Conservation (phyloP, 163 green algal species). For the Volvox carteri region DNA sequence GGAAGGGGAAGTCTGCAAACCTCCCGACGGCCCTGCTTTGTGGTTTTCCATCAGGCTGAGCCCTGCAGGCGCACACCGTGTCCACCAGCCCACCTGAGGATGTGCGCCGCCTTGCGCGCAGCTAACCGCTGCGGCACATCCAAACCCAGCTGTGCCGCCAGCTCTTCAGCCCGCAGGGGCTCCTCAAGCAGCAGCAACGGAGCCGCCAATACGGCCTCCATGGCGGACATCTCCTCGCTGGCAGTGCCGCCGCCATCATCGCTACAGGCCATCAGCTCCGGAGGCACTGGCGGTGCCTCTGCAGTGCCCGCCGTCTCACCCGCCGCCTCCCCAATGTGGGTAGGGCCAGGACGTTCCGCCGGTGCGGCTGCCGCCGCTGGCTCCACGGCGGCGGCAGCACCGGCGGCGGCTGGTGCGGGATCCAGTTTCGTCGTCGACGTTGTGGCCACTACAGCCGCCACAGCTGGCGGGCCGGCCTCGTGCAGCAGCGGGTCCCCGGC, state of each 20-base stretch:
- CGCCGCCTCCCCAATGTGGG: neutral
- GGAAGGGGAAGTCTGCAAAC: too few relatives aligned
- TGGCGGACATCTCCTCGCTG: neutral
- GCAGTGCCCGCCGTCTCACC: neutral
- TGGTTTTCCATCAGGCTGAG: too few relatives aligned
- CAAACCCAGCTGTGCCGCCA: constrained; percentile 51
- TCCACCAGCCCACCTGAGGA: constrained; percentile 35
- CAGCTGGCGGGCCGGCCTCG: neutral
- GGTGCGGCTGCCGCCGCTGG: neutral
- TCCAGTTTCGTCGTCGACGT: too few relatives aligned
- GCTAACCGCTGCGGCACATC: constrained; percentile 49
- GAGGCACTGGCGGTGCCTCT: neutral
- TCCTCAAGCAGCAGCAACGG: constrained; percentile 51
- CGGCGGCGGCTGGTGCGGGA: neutral
- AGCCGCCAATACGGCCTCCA: constrained; percentile 13
- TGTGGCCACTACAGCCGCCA: neutral
- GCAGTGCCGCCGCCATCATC: neutral
- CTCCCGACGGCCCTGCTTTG: too few relatives aligned
- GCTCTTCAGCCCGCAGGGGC: constrained; percentile 31
- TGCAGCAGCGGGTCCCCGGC: neutral
- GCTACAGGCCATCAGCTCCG: neutral
- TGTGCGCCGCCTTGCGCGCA: constrained; percentile 49
- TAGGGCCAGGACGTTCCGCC: neutral
- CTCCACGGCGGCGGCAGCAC: neutral
- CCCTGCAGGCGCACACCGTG: too few relatives aligned